These are phyloP conservation scores for Colletotrichum eremochloae DNA, from an alignment of 2,329 filamentous ascomycete genomes.

Conservation along the genomic window DNA sequence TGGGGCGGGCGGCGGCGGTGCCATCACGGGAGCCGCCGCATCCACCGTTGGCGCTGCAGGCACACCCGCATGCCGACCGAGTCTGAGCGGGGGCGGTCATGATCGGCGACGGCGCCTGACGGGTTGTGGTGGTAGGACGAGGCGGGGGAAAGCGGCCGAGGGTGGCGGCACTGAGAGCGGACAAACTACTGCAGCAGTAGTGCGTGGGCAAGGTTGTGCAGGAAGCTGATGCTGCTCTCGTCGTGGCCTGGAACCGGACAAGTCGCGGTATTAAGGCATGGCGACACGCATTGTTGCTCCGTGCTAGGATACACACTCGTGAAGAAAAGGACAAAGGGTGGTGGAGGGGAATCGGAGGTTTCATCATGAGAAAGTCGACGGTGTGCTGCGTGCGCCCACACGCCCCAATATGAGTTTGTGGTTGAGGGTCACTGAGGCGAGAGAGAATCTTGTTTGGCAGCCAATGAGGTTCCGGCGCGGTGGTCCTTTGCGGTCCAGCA, in stretches of 20 bases:
- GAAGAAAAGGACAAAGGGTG: slow-evolving; percentile 24
- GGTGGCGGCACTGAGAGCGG: slow-evolving; percentile 4
- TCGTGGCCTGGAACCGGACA: slow-evolving; percentile 34
- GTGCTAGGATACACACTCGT: slow-evolving; percentile 35
- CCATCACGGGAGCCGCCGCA: slow-evolving; percentile 33
- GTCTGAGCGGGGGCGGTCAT: slow-evolving; percentile 37
- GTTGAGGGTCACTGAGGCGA: slow-evolving; percentile 31
- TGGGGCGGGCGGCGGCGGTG: slow-evolving; percentile 36
- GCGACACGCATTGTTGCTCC: slow-evolving; percentile 32
- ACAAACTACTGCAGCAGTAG: slow-evolving; percentile 18
- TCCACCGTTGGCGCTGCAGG: slow-evolving; percentile 53
- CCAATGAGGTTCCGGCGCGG: slow-evolving; percentile 34
- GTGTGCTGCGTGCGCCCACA: slow-evolving; percentile 19
- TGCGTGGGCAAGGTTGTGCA: slow-evolving; percentile 27
- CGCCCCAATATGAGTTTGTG: slow-evolving; percentile 27
- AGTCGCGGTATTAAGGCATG: slow-evolving; percentile 34
- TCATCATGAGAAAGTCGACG: slow-evolving; percentile 33
- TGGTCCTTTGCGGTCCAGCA: slow-evolving; percentile 11
- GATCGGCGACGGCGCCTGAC: slow-evolving; percentile 23
- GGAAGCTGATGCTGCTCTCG: slow-evolving; percentile 14
- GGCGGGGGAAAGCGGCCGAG: slow-evolving; percentile 21
- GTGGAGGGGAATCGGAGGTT: slow-evolving; percentile 33
- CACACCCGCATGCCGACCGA: slow-evolving; percentile 49
- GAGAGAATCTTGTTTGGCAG: slow-evolving; percentile 29
- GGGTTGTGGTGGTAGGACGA: slow-evolving; percentile 17